Base-by-base conservation (phyloP, 352 stramenopile genomes). In the Globisporangium spiculum region DNA sequence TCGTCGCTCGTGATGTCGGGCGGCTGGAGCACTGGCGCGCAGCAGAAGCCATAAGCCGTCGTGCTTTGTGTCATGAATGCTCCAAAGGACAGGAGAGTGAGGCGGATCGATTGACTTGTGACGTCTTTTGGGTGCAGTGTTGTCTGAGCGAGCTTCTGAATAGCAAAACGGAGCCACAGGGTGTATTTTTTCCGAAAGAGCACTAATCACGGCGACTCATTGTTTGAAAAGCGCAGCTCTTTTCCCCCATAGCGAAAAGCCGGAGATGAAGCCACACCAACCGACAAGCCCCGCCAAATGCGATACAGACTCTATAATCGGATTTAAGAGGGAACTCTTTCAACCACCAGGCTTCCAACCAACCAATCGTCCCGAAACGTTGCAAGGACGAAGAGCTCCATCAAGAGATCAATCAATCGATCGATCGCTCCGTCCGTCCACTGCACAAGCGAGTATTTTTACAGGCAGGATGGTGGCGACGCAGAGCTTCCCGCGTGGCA, bases 401-500 rank as follows among this genome's bases (percentile, higher is more conserved):
- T 58, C 41, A 41, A 24, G 38, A 3, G 14, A 46, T 38, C 32
- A 24, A 63, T 18, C 24, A 24, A 63, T 24, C 24, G 54, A 50
- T 34, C 54, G 36, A 63, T 58, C 65, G 72, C 60, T 48, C 58
- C 24, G 22, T 53, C 36, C 59, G 6, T 36, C 36, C 6, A n/a
- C 55, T 10, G 7, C 55, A 46, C 30, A 36, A 38, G 46, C 24
- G 20, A 36, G n/a, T 26, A 34, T 38, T 16, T 32, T 32, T 32
- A 57, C 53, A 48, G 55, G 58, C 68, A 71, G 67, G 66, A 63
- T 70, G 72, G 69, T 75, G 70, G 69, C 64, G 73, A 66, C 76
- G 60, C 74, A 77, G 69, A 90, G 82, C 77, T 93, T 93, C 67
- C 84, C 84, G 63, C 84, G 84, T 36, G 84, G 84, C 66, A 91